A percentile compares a stretch with the other conserved stretches of the same genome.
Conservation (phyloP, 768 basidiomycete species). For the Lentinula aciculospora region DNA sequence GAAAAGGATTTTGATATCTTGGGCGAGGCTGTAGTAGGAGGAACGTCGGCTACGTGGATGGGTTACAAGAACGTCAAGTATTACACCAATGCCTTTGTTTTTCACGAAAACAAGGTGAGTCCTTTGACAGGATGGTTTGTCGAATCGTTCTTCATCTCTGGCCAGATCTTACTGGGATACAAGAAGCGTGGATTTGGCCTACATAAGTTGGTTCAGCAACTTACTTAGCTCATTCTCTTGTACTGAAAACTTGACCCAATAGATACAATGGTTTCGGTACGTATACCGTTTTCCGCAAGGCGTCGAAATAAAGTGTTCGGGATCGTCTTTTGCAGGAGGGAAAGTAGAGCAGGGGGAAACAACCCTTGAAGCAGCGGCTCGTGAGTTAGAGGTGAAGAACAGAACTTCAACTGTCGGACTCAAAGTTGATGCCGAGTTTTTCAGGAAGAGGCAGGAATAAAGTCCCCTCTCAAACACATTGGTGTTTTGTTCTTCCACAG, state of each 20-base stretch:
- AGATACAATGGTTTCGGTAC: conserved; percentile 85
- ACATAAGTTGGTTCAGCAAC: conserved; percentile 37
- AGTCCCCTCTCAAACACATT: conserved; percentile 53
- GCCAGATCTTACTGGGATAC: conserved; percentile 62
- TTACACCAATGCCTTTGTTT: conserved; percentile 71
- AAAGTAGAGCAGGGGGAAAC: conserved; percentile 79
- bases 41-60: conserved; percentile 44
- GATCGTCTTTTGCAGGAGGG: conserved; percentile 36
- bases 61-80: conserved; percentile 32
- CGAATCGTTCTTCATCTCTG: background rate
- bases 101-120: conserved; percentile 44
- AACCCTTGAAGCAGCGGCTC: conserved; percentile 59
- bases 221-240: background rate
- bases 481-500: conserved; percentile 63
- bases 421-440: background rate
- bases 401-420: background rate
- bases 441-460: conserved; percentile 83
- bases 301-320: background rate
- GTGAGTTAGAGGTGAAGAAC: conserved; percentile 72
- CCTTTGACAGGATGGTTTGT: background rate
- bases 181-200: conserved; percentile 78
- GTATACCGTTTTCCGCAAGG: background rate
- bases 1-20: background rate
- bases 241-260: too few relatives aligned
- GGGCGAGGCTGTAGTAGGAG: conserved; percentile 19